Evolutionary conservation across 768 basidiomycete genomes (phyloP), one percentile per base, ranked within the genome.

Genomic region (Psilocybe azurescens): DNA sequence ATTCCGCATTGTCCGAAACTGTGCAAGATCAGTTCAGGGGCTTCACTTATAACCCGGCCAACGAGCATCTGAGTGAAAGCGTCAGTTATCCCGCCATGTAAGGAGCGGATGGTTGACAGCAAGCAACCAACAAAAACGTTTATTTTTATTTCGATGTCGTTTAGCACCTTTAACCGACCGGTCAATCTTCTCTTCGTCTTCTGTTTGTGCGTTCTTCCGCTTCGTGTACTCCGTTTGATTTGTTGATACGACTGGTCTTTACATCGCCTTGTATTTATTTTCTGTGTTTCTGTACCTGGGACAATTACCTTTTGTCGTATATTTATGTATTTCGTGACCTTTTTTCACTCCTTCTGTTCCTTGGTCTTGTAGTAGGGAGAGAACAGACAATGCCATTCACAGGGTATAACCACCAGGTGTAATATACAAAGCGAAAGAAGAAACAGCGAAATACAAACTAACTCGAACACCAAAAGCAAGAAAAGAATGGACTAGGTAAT

Each of bases 1-100:
- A 95, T 70, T 95, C 94, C 3, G 89, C 87, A 29, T 79, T 99
- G 39, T 95, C 93, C 14, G 93, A 97, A 80, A 98, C 96, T 0
- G 95, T 99, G 1, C 97, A 99, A 74, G 94, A 95, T 69, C 94
- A 96, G 74, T 99, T 99, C 84, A 81, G 84, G 68, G 93, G 93
- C 29, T 95, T 95, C 78, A 94, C 93, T 4, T 94, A 94, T 74
- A 93, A 93, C 73, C 91, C 91, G 1, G 86, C 87, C 24, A 91
- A 91, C 73, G 91, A 93, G 67, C 89, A 93, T 69, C 83, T 93
- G 70, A 90, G 90, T 75, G 91, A 92, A 78, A 93, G 91, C 70
- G 90, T 89, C 69, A 90, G 81, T 75, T 92, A 90, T 64, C 77
- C 81, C 65, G 81, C 74, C 11, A 78, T 84, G 70, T 80, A 71